Evolutionary conservation across 106 monocot species (phyloP), one percentile per base, ranked within the genome.

Genomic region (Acanthochlamys bracteata): DNA sequence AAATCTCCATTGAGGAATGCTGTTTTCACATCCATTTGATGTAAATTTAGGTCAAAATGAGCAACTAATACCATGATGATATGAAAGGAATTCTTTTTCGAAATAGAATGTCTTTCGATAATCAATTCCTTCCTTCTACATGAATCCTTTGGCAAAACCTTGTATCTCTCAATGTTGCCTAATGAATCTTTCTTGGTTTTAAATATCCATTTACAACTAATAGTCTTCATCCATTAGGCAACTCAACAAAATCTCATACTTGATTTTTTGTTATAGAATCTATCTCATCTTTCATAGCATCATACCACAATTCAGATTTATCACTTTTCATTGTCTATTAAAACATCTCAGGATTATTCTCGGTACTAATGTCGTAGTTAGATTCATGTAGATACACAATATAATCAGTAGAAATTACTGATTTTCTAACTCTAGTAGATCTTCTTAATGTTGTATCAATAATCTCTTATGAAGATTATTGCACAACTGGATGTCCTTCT

Each of bases 21-120:
- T 0, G 51, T 52, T 17, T 65, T 65, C 23, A 65, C 65, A 65
- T 65, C 51, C 25, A 65, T 52, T 25, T 65, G 49, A 24, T 65
- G 16, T 15, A 65, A 25, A 10, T 65, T 24, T 13, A 65, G 26
- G 42, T 65, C 24, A 65, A 25, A 64, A 47, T 65, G 25, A 51
- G 65, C 65, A 17, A 65, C 65, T 4, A 65, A 26, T 16, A 25
- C 65, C 25, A 52, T 51, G 3, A 65, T 25, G 14, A 61, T 61
- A 13, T n/a, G 33, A 17, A 61, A 19, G 13, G 41, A 61, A 17
- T 61, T 39, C 40, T 41, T 61, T 33, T 39, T 0, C 39, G 41
- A 40, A 61, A 61, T 12, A 61, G 41, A 61, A 61, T 0, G 61
- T 61, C 40, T 61, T 17, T n/a, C 16, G 33, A 7, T 61, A 61